Conservation (phyloP, 176 grass and related monocot species). For the Hyparrhenia diplandra region DNA sequence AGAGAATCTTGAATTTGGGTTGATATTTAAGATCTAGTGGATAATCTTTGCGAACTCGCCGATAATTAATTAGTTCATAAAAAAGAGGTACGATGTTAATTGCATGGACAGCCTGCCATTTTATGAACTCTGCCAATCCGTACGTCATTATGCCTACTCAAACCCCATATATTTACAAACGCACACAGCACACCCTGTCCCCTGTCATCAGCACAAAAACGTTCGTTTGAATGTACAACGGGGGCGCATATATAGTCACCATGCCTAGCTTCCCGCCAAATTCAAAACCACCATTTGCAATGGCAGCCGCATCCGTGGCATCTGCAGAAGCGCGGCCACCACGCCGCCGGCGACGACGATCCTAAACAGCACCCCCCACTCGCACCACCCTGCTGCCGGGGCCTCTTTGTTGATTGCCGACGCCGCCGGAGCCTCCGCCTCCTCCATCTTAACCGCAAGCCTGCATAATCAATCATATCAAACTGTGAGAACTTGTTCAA, state of each 20-base stretch:
- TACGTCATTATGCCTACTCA: neutral
- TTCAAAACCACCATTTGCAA: conserved; percentile 15
- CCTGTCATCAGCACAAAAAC: neutral
- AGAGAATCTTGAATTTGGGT: too few species aligned
- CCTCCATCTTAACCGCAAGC: neutral
- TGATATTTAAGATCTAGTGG: too few species aligned
- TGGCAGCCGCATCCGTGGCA: conserved; percentile 6
- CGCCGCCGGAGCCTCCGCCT: neutral
- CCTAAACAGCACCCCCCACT: conserved; percentile 8
- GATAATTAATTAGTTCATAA: too few species aligned
- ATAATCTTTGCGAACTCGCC: too few species aligned
- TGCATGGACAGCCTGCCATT: neutral
- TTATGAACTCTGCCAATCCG: neutral
- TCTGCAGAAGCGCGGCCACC: conserved; percentile 37
- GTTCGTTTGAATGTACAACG: neutral
- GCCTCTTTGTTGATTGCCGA: neutral
- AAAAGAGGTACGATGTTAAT: too few species aligned
- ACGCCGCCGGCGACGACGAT: neutral
- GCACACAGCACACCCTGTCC: neutral
- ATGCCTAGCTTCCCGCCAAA: conserved; percentile 8
- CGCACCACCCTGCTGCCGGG: conserved; percentile 9
- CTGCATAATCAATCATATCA: neutral
- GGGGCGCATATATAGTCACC: neutral
- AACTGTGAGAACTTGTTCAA: neutral
- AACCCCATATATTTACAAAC: too few species aligned